Evolutionary conservation across 1,284 basidiomycete genomes (phyloP), one percentile per base, ranked within the genome.

Genomic region (Ceratobasidium sp.): DNA sequence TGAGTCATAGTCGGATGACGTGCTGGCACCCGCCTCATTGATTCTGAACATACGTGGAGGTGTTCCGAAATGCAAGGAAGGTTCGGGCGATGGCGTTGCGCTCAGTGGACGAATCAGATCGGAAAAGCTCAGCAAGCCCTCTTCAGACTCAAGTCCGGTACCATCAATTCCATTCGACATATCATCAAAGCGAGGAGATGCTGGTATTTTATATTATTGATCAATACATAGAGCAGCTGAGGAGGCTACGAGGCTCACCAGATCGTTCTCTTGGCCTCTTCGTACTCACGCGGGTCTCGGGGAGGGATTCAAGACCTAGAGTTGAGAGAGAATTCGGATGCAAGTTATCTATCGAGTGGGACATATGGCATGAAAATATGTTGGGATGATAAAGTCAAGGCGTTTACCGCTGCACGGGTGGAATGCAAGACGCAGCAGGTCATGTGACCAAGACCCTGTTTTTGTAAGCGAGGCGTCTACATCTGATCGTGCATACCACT

Each of bases 221-320:
- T 72, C 24, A 59, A 45, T 47, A n/a, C 36, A 36, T 24, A 31
- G n/a, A 48, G n/a, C 50, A 36, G 44, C 2, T 41, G 36, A 41
- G 36, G 36, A 41, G 5, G 31, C 19, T 8, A 45, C 14, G 8
- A 17, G n/a, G 45, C 59, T 41, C 41, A 73, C 59, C 27, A 17
- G 71, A 73, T 63, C 71, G 59, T 31, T 73, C 71, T 41, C 71
- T 53, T 9, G 71, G 71, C 45, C 71, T 27, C 24, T 73, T 73
- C 22, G 50, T 36, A 41, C 59, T 63, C 5, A 24, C 48, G 22
- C 71, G 59, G 8, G 22, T 29, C 22, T 60, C 59, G 48, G 31
- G 36, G 36, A 11, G 36, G 36, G 36, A 11, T 4, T 41, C 36
- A 41, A 41, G 11, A 4, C 36, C 11, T 41, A 41, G 36, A 11